A percentile compares a stretch with the other conserved stretches of the same genome.
These are phyloP conservation scores for Drosera spatulata DNA, from an alignment of 179 eudicot genomes.

Conservation along the genomic window DNA sequence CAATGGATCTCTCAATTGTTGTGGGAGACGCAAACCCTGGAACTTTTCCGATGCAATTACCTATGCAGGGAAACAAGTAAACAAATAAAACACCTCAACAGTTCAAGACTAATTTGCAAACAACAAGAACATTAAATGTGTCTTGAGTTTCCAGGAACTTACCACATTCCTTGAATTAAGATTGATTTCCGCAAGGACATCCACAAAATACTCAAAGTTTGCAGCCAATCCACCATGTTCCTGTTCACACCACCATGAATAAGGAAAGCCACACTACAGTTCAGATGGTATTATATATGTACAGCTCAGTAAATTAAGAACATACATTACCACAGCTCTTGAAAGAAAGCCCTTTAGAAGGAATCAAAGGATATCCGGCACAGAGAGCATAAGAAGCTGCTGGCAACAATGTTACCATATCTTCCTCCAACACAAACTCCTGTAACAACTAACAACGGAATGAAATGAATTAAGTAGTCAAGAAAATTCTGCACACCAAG, in stretches of 20 bases:
- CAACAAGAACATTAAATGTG: background rate
- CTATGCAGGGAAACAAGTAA: constrained; percentile 10
- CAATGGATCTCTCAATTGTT: constrained; percentile 52
- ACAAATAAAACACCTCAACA: background rate
- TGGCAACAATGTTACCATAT: constrained; percentile 48
- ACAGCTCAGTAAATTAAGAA: too few relatives aligned
- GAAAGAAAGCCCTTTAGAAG: constrained; percentile 7
- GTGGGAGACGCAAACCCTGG: constrained; percentile 61
- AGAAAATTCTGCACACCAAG: too few relatives aligned
- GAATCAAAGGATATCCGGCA: constrained; percentile 49
- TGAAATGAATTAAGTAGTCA: too few relatives aligned
- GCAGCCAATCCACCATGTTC: constrained; percentile 29
- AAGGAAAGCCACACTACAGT: constrained; percentile 4
- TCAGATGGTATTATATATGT: too few relatives aligned
- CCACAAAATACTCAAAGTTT: constrained; percentile 61
- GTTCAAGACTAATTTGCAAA: background rate
- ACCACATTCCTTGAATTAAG: constrained; percentile 34
- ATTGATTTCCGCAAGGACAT: constrained; percentile 60
- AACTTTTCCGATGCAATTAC: constrained; percentile 17
- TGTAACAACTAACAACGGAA: constrained; percentile 15
- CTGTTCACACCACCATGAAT: constrained; percentile 39
- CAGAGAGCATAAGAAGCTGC: constrained; percentile 73
- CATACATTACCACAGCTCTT: too few relatives aligned
- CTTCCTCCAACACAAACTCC: constrained; percentile 57
- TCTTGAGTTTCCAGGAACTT: constrained; percentile 3